Conservation (phyloP, 2,329 filamentous ascomycete genomes). For the Lanzia echinophila region DNA sequence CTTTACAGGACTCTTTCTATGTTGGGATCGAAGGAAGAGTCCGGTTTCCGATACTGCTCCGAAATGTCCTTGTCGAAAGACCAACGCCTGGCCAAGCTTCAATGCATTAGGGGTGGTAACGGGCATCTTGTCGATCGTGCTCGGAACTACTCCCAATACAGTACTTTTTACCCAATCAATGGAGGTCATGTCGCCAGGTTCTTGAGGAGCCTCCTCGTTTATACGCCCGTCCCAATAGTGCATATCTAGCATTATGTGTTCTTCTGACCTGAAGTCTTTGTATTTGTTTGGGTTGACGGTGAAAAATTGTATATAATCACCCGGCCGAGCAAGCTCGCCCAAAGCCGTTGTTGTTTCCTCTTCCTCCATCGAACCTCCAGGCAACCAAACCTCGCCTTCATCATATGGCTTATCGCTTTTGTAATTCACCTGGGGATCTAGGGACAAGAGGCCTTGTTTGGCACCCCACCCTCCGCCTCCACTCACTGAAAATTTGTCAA, state of each 20-base stretch:
- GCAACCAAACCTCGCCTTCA: constrained; percentile 41
- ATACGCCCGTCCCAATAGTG: neutral
- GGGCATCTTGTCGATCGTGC: constrained; percentile 27
- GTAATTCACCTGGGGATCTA: constrained; percentile 62
- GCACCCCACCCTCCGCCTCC: constrained; percentile 80
- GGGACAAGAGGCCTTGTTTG: constrained; percentile 70
- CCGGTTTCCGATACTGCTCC: constrained; percentile 57
- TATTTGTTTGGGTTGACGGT: constrained; percentile 30
- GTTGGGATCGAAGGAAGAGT: constrained; percentile 7
- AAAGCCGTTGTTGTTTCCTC: constrained; percentile 34
- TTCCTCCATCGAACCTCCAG: constrained; percentile 23
- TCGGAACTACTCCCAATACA: constrained; percentile 28
- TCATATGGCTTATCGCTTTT: constrained; percentile 33
- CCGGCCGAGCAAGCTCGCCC: constrained; percentile 53
- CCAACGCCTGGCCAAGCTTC: neutral
- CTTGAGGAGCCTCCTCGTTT: neutral
- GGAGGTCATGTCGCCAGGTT: neutral
- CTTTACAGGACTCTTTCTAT: constrained; percentile 5
- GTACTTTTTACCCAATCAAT: neutral
- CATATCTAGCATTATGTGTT: neutral
- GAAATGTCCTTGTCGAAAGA: constrained; percentile 40
- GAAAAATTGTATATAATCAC: constrained; percentile 62
- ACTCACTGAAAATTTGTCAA: constrained; percentile 46
- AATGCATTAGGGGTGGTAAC: neutral
- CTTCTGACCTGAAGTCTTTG: neutral